Percentiles rank a stretch among this genome's conserved stretches.
Conservation (phyloP, 257 asterid genomes). For the Solanum peruvianum region DNA sequence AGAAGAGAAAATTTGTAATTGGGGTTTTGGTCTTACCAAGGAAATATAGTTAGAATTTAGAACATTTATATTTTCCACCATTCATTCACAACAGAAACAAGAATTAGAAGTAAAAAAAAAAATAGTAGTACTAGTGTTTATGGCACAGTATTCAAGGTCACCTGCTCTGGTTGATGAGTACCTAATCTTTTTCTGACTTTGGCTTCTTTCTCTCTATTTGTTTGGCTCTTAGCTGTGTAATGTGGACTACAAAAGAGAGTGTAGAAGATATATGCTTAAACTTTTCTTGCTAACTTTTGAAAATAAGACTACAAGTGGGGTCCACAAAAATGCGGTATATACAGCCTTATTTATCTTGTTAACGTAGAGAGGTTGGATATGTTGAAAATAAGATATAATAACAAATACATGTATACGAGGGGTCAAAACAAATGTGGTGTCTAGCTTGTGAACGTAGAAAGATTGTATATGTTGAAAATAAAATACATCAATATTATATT, state of each 20-base stretch:
- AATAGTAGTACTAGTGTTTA: too few relatives aligned
- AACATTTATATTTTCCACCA: neutral
- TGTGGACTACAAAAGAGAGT: neutral
- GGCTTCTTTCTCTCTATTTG: neutral
- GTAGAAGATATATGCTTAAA: neutral
- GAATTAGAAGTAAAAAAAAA: neutral
- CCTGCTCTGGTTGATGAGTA: neutral
- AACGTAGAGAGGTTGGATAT: too few relatives aligned
- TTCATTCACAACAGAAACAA: neutral
- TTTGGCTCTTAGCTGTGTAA: neutral
- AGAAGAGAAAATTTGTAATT: neutral
- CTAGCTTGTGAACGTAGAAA: neutral
- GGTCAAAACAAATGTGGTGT: too few relatives aligned
- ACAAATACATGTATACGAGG: too few relatives aligned
- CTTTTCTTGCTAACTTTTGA: neutral
- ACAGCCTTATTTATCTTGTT: too few relatives aligned
- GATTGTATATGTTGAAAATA: neutral
- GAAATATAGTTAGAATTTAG: neutral
- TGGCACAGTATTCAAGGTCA: neutral
- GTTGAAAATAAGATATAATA: too few relatives aligned
- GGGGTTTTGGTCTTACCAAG: neutral
- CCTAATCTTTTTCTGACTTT: constrained; percentile 1
- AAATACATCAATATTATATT: too few relatives aligned
- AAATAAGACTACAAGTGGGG: neutral
- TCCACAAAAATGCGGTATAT: neutral